Base-by-base conservation (phyloP, 1,284 basidiomycete species). In the Ustilago sp. region DNA sequence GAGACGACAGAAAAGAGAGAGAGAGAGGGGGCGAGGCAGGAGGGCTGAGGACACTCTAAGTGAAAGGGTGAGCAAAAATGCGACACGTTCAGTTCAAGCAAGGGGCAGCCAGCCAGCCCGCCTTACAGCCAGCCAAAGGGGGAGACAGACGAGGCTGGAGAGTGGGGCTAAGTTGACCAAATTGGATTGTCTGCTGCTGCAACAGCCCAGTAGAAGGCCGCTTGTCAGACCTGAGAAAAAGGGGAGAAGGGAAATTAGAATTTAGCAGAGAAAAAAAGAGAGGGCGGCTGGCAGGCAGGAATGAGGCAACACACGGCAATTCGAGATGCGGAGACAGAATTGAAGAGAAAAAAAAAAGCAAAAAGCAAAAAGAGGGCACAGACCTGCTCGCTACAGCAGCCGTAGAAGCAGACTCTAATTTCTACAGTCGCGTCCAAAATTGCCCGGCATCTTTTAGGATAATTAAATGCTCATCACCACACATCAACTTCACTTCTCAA, bases 1-100 rank as follows among this genome's bases (percentile, higher is more conserved):
- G 45, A 48, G 23, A 28, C 48, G 48, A 50, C 48, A 32, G 38
- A 39, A 39, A 17, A 39, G 11, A 39, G 38, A 39, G 11, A 50
- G 28, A 45, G 48, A 50, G 48, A n/a, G 11, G 8, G 31, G 8
- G 47, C 47, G 28, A 50, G 23, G 23, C 23, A 28, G 23, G 23
- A 28, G 23, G 48, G 48, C 48, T 31, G 28, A 50, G 34, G 17
- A 52, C 31, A 52, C 50, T 32, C 32, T 19, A 32, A 36, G 48
- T 32, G 32, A n/a, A n/a, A 19, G 51, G 6, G 31, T 15, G 34
- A 53, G 48, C 15, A 51, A 51, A 53, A 53, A 53, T n/a, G 51
- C 51, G 51, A 32, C 51, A 53, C 51, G 51, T 53, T 53, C 51
- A 53, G 51, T 17, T 34, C 15, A 53, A 11, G n/a, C 43, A 45